Percentiles rank a stretch among this genome's conserved stretches.
These are phyloP conservation scores for Limonium bicolor DNA, from an alignment of 148 eudicot genomes.

Conservation along the genomic window DNA sequence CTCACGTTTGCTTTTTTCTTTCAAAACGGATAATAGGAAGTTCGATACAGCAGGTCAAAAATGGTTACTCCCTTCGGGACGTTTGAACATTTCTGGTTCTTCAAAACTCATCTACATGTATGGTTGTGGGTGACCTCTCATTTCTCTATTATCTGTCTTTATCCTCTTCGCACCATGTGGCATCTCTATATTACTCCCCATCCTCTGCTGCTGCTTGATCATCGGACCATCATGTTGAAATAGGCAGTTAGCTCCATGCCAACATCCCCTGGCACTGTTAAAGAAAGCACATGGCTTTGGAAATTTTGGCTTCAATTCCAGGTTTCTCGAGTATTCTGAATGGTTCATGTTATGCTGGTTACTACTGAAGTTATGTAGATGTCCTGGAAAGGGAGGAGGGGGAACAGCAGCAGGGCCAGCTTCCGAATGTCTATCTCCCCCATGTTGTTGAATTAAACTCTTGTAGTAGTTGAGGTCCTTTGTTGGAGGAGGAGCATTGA, in stretches of 20 bases:
- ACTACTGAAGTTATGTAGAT: slow-evolving; percentile 16
- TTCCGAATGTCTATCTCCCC: slow-evolving; percentile 16
- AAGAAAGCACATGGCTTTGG: slow-evolving; percentile 60
- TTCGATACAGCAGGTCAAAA: no score
- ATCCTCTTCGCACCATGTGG: slow-evolving; percentile 50
- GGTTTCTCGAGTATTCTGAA: slow-evolving; percentile 21
- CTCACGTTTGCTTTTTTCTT: no score
- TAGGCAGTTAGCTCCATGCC: slow-evolving; percentile 52
- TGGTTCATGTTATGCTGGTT: slow-evolving; percentile 74
- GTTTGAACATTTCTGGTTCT: no score
- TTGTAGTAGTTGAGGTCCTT: slow-evolving; percentile 2
- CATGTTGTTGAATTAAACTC: slow-evolving; percentile 3
- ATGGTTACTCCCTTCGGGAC: no score
- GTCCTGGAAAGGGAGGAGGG: neutral
- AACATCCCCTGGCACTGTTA: slow-evolving; percentile 54
- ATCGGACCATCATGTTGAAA: slow-evolving; percentile 42
- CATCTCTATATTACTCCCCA: slow-evolving; percentile 28
- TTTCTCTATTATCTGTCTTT: slow-evolving; percentile 60
- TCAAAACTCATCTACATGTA: no score
- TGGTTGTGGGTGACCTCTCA: slow-evolving; percentile 47
- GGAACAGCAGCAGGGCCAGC: no score
- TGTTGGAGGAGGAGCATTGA: slow-evolving; percentile 6
- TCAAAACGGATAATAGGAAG: no score
- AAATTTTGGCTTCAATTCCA: slow-evolving; percentile 29
- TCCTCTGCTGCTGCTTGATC: slow-evolving; percentile 25